These are phyloP conservation scores for Vicia sativa DNA, from an alignment of 306 rosid genomes.

Conservation along the genomic window DNA sequence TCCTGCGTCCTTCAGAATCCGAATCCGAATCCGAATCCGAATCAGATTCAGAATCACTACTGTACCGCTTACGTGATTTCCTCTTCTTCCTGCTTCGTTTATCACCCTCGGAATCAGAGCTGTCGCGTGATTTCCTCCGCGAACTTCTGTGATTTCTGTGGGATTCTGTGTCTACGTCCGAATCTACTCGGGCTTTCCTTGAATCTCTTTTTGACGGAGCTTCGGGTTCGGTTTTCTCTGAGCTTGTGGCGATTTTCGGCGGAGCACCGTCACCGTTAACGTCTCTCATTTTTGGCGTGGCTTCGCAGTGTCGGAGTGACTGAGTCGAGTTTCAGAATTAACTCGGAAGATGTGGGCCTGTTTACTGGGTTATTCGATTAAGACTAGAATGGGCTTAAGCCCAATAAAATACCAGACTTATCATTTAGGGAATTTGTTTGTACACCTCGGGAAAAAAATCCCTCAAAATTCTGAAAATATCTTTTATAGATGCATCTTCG, in stretches of 20 bases:
- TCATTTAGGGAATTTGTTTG: too few relatives aligned
- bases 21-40: conserved; percentile 49
- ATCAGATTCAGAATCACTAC: conserved; percentile 52
- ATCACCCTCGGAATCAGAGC: conserved; percentile 50
- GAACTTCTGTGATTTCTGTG: conserved; percentile 47
- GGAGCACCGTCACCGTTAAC: conserved; percentile 38
- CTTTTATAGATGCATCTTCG: too few relatives aligned
- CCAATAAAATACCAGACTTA: not conserved
- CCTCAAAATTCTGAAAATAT: too few relatives aligned
- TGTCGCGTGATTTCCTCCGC: conserved; percentile 53
- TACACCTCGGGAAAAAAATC: too few relatives aligned
- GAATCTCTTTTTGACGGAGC: conserved; percentile 43
- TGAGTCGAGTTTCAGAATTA: conserved; percentile 22
- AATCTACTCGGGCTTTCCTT: conserved; percentile 42
- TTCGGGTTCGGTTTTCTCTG: conserved; percentile 45
- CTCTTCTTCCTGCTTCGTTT: conserved; percentile 46
- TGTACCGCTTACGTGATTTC: conserved; percentile 55
- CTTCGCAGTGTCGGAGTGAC: conserved; percentile 1
- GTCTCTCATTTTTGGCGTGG: conserved; percentile 45
- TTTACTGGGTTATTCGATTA: not conserved
- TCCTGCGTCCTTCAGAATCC: conserved; percentile 35
- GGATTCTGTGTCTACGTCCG: conserved; percentile 38
- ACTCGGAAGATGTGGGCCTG: conserved; percentile 16
- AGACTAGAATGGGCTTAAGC: not conserved
- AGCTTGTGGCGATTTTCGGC: conserved; percentile 21